These are phyloP conservation scores for Calvatia gigantea DNA, from an alignment of 768 basidiomycete species.

Conservation along the genomic window DNA sequence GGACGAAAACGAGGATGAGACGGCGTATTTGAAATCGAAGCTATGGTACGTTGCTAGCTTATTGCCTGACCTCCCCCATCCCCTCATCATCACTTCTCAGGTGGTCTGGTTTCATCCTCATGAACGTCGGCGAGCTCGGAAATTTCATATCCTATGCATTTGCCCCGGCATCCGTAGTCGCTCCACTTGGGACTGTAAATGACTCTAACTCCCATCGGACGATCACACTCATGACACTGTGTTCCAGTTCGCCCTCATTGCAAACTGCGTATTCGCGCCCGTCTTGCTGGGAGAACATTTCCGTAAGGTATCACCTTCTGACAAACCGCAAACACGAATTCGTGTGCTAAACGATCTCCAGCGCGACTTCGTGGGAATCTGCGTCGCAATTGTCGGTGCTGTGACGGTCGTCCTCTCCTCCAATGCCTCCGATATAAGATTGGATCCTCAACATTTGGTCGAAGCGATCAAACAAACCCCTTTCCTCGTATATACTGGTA, in stretches of 20 bases:
- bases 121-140: slow-evolving; percentile 87
- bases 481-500: slow-evolving; percentile 72
- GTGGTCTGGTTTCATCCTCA: slow-evolving; percentile 87
- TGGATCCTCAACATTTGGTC: slow-evolving; percentile 66
- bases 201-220: slow-evolving; percentile 10
- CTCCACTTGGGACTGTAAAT: slow-evolving; percentile 88
- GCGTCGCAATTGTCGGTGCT: slow-evolving; percentile 82
- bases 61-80: not conserved
- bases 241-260: slow-evolving; percentile 80
- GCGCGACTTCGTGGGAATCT: slow-evolving; percentile 77
- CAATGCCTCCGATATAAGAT: slow-evolving; percentile 63
- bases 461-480: slow-evolving; percentile 64
- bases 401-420: slow-evolving; percentile 88
- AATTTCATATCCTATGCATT: slow-evolving; percentile 91
- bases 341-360: slow-evolving; percentile 26
- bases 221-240: slow-evolving; percentile 11
- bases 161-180: slow-evolving; percentile 90
- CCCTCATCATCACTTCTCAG: slow-evolving; percentile 34
- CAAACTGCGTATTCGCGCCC: slow-evolving; percentile 94
- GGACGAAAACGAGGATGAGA: slow-evolving; percentile 47
- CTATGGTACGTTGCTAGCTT: slow-evolving; percentile 54
- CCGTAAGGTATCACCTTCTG: slow-evolving; percentile 50
- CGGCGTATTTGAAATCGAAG: slow-evolving; percentile 79
- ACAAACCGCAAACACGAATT: slow-evolving; percentile 9
- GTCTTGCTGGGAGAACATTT: slow-evolving; percentile 81